These are phyloP conservation scores for Aspergillus sp. DNA, from an alignment of 2,329 filamentous ascomycete genomes.

Conservation along the genomic window DNA sequence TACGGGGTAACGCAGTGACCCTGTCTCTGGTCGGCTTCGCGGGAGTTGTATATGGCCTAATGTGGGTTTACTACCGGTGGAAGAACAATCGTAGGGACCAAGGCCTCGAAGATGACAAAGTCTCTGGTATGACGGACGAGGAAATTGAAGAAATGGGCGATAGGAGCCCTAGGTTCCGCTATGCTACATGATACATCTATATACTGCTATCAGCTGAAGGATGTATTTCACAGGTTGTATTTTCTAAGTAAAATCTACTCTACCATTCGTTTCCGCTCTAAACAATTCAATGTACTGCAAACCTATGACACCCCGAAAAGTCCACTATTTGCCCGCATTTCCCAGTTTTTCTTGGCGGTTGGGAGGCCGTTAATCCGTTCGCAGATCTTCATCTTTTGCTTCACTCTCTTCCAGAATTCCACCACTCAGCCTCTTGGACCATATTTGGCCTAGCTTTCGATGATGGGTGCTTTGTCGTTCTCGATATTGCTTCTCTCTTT, in stretches of 20 bases:
- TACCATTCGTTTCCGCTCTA: background rate
- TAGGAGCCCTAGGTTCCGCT: constrained; percentile 46
- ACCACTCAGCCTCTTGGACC: background rate
- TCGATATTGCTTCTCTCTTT: constrained; percentile 14
- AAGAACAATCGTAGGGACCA: constrained; percentile 51
- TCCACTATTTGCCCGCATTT: background rate
- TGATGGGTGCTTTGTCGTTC: constrained; percentile 5
- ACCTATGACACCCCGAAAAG: background rate
- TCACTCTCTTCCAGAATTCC: background rate
- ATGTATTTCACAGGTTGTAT: background rate
- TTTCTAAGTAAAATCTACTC: background rate
- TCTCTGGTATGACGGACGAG: constrained; percentile 45
- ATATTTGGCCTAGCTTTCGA: background rate
- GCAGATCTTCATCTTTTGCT: background rate
- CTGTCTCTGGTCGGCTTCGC: constrained; percentile 62
- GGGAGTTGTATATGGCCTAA: constrained; percentile 56
- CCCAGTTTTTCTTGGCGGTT: constrained; percentile 10
- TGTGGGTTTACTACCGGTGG: constrained; percentile 59
- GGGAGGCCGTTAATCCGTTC: background rate
- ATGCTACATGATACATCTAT: constrained; percentile 37
- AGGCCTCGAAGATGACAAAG: constrained; percentile 45
- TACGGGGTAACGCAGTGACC: constrained; percentile 65
- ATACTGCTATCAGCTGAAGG: background rate
- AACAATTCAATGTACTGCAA: background rate
- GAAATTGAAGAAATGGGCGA: constrained; percentile 51